Evolutionary conservation across 768 basidiomycete genomes (phyloP), one percentile per base, ranked within the genome.

Genomic region (Porpolomopsis calyptriformis): DNA sequence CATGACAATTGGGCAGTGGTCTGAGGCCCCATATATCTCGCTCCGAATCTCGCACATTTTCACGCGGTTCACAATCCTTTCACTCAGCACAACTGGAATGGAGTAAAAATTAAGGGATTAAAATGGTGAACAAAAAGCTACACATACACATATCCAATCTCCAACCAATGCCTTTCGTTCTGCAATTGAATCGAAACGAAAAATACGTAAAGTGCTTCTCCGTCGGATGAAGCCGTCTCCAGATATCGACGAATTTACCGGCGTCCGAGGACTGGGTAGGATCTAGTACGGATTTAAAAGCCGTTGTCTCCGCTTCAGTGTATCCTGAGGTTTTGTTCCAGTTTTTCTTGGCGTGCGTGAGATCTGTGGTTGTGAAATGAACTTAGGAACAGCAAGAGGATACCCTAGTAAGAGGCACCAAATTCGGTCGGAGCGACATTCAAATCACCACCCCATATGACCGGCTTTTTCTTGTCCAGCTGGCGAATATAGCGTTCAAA

Each of bases 261-360:
- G 65, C 60, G 19, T 54, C 63, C 4, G 65, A 20, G n/a, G 46
- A 45, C 18, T 49, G 22, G 4, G 76, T 63, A 4, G 81, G 69
- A 40, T 74, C 64, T 0, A 93, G 69, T 37, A 91, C 79, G 14
- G 74, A 71, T 46, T 72, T 74, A 60, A 83, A 91, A 0, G 82
- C 77, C 4, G 77, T 72, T 8, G 83, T 88, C 64, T 93, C 90
- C 6, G 72, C 77, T 55, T 85, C 77, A 0, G 89, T 92, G 58
- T 88, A 87, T 0, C 89, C 89, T 1, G 89, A 68, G 0, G 83
- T 79, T 59, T 92, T 92, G 61, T 92, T 90, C 86, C 86, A 90
- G 56, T 90, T 89, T 40, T 68, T 53, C 46, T 80, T 78, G 0
- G 80, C 64, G 52, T 87, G 82, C 9, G 77, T 53, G 14, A 89